Conservation (phyloP, 2,329 filamentous ascomycete species). For the Graphilbum sp. region DNA sequence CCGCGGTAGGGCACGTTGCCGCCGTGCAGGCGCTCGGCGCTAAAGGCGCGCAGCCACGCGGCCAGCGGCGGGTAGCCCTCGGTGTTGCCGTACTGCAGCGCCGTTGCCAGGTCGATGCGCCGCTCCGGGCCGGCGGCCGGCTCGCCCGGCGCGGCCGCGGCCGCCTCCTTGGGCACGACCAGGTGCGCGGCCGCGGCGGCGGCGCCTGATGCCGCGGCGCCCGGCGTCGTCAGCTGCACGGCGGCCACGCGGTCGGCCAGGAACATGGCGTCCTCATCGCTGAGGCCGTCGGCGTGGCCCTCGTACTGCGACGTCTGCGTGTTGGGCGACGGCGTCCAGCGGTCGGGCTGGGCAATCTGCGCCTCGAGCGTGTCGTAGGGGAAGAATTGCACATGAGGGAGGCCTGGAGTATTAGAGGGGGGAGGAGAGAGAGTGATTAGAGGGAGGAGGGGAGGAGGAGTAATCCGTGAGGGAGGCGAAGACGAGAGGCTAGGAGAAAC, state of each 20-base stretch:
- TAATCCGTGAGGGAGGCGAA: too few species aligned
- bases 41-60: constrained; percentile 65
- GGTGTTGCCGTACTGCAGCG: constrained; percentile 75
- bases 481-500: background rate
- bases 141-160: constrained; percentile 21
- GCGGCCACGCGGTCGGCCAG: constrained; percentile 18
- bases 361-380: constrained; percentile 86
- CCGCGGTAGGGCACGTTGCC: constrained; percentile 63
- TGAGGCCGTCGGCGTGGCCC: constrained; percentile 18
- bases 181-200: constrained; percentile 32
- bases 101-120: constrained; percentile 67
- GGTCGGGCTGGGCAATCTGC: constrained; percentile 54
- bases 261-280: constrained; percentile 20
- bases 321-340: constrained; percentile 58
- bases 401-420: constrained; percentile 30
- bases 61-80: constrained; percentile 67
- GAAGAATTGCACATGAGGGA: constrained; percentile 70
- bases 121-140: constrained; percentile 37
- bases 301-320: constrained; percentile 19
- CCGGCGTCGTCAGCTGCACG: constrained; percentile 3
- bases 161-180: constrained; percentile 50
- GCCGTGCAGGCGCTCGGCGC: constrained; percentile 61
- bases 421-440: background rate
- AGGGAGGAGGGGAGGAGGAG: background rate
- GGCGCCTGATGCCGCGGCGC: constrained; percentile 11